Evolutionary conservation across 2,329 filamentous ascomycete species (phyloP).

Genomic region (Neonectria magnoliae): DNA sequence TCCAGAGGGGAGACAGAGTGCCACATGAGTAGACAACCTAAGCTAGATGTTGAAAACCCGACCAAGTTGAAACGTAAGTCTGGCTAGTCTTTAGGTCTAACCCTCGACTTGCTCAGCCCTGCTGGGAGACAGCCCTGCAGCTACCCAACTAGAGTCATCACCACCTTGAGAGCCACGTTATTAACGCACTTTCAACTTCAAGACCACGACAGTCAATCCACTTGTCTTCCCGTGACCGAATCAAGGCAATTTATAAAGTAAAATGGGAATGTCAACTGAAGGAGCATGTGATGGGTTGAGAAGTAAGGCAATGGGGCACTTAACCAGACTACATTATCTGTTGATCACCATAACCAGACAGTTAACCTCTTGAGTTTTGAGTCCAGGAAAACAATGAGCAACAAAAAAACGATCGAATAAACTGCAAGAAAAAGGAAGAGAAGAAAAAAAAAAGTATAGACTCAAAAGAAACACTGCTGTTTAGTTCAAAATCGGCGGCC

Average conservation of each 20-base stretch:
- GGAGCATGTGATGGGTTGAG: background rate
- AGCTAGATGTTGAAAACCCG: slow-evolving; percentile 4
- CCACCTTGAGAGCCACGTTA: background rate
- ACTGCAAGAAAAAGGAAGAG: background rate
- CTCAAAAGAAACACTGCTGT: no score
- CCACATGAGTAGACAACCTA: slow-evolving; percentile 29
- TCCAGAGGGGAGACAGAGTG: slow-evolving; percentile 59
- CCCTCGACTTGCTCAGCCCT: background rate
- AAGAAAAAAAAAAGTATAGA: no score
- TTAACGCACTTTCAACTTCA: background rate
- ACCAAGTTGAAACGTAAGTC: background rate
- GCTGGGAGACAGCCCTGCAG: background rate
- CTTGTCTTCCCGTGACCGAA: background rate
- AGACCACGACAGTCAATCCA: background rate
- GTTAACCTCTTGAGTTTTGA: background rate
- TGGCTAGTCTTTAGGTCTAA: background rate
- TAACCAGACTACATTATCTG: background rate
- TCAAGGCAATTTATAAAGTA: background rate
- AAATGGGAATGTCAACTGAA: background rate
- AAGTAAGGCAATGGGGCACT: background rate
- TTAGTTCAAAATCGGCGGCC: no score
- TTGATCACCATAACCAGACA: background rate
- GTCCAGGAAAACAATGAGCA: background rate
- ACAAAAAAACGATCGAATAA: background rate
- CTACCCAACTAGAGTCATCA: background rate